phyloP scores from a whole-genome alignment of 2,329 filamentous ascomycete species.

The Verticillium zaregamsianum region DNA sequence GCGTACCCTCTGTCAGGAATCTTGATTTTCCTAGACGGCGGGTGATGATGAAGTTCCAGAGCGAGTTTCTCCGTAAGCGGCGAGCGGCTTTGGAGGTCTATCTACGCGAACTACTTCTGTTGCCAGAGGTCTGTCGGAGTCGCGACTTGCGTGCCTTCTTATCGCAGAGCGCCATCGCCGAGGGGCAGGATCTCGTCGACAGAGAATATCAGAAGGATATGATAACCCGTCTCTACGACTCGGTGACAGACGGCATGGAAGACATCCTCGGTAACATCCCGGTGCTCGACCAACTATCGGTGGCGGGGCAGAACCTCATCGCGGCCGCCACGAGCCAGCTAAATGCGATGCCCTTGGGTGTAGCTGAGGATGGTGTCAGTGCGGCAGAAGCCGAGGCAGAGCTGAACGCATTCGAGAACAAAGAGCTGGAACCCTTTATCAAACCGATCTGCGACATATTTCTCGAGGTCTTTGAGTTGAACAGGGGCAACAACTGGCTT shows the following conservation, averaged over 20 bases:
- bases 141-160: conserved; percentile 88
- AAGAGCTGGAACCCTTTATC: conserved; percentile 89
- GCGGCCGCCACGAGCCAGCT: conserved; percentile 68
- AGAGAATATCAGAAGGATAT: conserved; percentile 75
- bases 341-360: conserved; percentile 48
- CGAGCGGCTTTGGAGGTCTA: conserved; percentile 81
- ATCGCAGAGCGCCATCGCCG: conserved; percentile 76
- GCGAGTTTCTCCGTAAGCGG: conserved; percentile 89
- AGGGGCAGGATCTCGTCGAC: conserved; percentile 52
- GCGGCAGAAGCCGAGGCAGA: conserved; percentile 86
- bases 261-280: conserved; percentile 96
- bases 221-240: conserved; percentile 92
- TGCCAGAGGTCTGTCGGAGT: conserved; percentile 92
- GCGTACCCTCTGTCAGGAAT: conserved; percentile 82
- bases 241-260: conserved; percentile 95
- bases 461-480: conserved; percentile 90
- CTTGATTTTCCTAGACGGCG: conserved; percentile 89
- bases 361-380: conserved; percentile 43
- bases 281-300: conserved; percentile 88
- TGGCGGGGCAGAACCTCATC: conserved; percentile 87
- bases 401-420: conserved; percentile 85
- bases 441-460: conserved; percentile 98
- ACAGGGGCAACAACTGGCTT: conserved; percentile 95
- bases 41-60: conserved; percentile 94
- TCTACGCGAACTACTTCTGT: conserved; percentile 71